phyloP scores from a whole-genome alignment of 192 early-diverging fungal species.

The Coemansia erecta region DNA sequence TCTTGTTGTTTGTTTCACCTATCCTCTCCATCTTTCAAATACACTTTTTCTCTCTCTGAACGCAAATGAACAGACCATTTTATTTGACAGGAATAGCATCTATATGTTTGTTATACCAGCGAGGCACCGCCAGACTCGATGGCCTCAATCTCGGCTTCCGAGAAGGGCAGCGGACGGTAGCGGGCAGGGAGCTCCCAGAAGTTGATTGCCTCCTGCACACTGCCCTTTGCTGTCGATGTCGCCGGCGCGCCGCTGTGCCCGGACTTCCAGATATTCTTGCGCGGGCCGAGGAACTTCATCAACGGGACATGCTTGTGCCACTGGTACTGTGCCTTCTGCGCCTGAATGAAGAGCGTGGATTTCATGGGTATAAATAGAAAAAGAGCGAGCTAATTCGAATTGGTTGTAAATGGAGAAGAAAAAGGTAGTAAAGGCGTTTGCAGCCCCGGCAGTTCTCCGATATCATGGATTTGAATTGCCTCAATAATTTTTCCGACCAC shows the following conservation, averaged over 20 bases:
- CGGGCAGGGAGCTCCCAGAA: slow-evolving; percentile 52
- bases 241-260: slow-evolving; percentile 6
- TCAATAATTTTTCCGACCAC: too few relatives aligned
- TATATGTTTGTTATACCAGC: slow-evolving; percentile 8
- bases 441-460: too few relatives aligned
- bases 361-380: slow-evolving; percentile 13
- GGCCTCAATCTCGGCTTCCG: slow-evolving; percentile 51
- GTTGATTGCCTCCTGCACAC: slow-evolving; percentile 25
- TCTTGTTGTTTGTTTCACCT: background rate
- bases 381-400: background rate
- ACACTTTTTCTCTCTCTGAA: background rate
- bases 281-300: slow-evolving; percentile 44
- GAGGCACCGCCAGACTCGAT: slow-evolving; percentile 51
- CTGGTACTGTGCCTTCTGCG: slow-evolving; percentile 35
- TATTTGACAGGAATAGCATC: too few relatives aligned
- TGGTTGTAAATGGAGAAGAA: background rate
- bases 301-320: slow-evolving; percentile 51
- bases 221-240: background rate
- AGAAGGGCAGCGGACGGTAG: slow-evolving; percentile 44
- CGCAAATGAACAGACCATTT: background rate
- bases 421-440: too few relatives aligned
- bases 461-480: too few relatives aligned
- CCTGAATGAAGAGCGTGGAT: slow-evolving; percentile 23
- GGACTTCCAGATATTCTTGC: slow-evolving; percentile 38
- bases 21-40: background rate